Base-by-base conservation (phyloP, 352 stramenopile species). In the Globisporangium mamillatum region DNA sequence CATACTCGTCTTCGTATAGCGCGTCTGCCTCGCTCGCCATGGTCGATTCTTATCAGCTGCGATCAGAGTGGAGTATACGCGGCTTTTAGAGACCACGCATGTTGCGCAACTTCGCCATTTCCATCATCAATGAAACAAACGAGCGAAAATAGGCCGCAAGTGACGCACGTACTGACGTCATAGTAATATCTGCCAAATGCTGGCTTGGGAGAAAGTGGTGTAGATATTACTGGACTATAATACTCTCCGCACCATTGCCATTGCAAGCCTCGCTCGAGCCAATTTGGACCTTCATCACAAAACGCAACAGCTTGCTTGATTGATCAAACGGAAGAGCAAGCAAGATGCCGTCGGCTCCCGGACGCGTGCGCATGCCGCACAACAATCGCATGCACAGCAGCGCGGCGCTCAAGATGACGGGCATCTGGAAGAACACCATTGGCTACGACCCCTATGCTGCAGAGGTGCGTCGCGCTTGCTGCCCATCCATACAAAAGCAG, bases 401-500 rank as follows among this genome's bases (percentile, higher is more conserved):
- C 64, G 84, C 84, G 38, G 83, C 95, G 64, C 88, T 99, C 8
- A 95, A 98, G 84, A 98, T 98, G 79, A 98, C 86, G 52, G 94
- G 93, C 27, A 99, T 99, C 52, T 99, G 96, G 97, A 97, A 90
- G 66, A 96, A 98, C 68, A 98, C 96, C 3, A 99, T 99, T 74
- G 95, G 95, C 58, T 97, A 99, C 63, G 95, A 99, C 80, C 95
- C 95, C 18, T 98, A 99, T 69, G 94, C 95, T 2, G 82, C 81
- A 48, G 76, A 84, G 36, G 70, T 71, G 56, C 52, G 64, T 34
- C 44, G 0, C 22, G 34, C 3, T 16, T 25, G 29, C 29, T 34
- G 1, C 50, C 10, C 4, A 4, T 24, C 46, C 12, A 50, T 4
- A 34, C 22, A 53, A 27, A 27, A 48, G 10, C 7, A 68, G 14